Percentiles rank a stretch among this genome's conserved stretches.
Conservation (phyloP, 352 stramenopile genomes). For the Globisporangium megalacanthum region DNA sequence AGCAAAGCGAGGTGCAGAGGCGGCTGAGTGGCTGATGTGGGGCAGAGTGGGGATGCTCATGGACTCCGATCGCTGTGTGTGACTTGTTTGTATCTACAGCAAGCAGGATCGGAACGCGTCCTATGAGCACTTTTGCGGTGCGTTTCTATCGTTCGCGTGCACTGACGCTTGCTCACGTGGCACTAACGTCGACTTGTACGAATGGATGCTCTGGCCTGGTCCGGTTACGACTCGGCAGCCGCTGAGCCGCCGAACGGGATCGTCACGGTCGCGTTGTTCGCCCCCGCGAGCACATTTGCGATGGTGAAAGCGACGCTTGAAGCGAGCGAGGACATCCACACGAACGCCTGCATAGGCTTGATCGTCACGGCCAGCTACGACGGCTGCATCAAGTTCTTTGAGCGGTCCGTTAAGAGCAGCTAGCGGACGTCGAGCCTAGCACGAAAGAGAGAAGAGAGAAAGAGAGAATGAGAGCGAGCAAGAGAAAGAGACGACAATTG, state of each 20-base stretch:
- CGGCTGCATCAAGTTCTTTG: constrained; percentile 81
- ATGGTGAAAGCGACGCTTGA: constrained; percentile 76
- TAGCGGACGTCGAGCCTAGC: not conserved
- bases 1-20: constrained; percentile 55
- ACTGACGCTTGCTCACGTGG: not conserved
- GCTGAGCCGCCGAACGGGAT: constrained; percentile 65
- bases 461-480: too few species aligned
- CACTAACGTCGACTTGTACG: not conserved
- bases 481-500: not conserved
- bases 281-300: constrained; percentile 69
- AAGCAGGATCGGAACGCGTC: constrained; percentile 79
- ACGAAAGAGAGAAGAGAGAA: not conserved
- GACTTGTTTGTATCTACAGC: constrained; percentile 31
- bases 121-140: constrained; percentile 79
- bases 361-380: constrained; percentile 84
- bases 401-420: constrained; percentile 31
- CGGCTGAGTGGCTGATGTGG: too few species aligned
- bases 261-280: constrained; percentile 77
- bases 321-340: constrained; percentile 47
- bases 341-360: constrained; percentile 68
- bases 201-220: not conserved
- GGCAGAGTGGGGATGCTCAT: too few species aligned
- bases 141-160: not conserved
- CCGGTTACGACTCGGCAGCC: constrained; percentile 19
- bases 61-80: not conserved